Percentiles rank a stretch among this genome's conserved stretches.
These are phyloP conservation scores for Aspergillus neotritici DNA, from an alignment of 2,329 filamentous ascomycete species.

Conservation along the genomic window DNA sequence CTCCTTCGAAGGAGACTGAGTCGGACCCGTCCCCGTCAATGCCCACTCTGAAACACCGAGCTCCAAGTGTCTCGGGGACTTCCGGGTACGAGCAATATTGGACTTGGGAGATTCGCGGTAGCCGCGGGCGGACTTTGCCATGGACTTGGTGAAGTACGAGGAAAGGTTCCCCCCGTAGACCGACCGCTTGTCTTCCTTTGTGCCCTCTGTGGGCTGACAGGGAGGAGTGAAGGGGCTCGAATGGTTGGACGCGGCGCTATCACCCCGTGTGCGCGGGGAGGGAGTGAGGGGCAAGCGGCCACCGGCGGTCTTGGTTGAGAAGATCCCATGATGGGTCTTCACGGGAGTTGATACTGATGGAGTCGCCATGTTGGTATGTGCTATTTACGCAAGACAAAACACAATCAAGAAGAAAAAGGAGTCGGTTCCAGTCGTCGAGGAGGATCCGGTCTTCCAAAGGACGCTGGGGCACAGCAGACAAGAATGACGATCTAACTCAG, in stretches of 20 bases:
- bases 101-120: constrained; percentile 91
- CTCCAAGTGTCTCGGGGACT: constrained; percentile 80
- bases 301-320: constrained; percentile 86
- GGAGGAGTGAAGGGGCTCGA: constrained; percentile 73
- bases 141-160: constrained; percentile 67
- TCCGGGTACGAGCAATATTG: constrained; percentile 66
- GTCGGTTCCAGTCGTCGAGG: constrained; percentile 14
- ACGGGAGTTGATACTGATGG: constrained; percentile 78
- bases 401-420: constrained; percentile 16
- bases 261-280: constrained; percentile 65
- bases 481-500: constrained; percentile 12
- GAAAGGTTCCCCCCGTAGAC: constrained; percentile 76
- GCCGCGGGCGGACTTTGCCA: constrained; percentile 40
- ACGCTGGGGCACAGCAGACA: constrained; percentile 8
- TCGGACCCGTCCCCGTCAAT: constrained; percentile 71
- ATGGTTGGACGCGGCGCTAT: constrained; percentile 47
- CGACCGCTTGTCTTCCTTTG: constrained; percentile 57
- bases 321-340: constrained; percentile 91
- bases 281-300: constrained; percentile 92
- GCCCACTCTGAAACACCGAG: constrained; percentile 90
- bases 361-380: constrained; percentile 68
- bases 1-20: constrained; percentile 58
- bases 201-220: constrained; percentile 52
- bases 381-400: constrained; percentile 3
- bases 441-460: constrained; percentile 6